Evolutionary conservation across 2,329 filamentous ascomycete genomes (phyloP).

Genomic region (Ceratocystiopsis minuta): DNA sequence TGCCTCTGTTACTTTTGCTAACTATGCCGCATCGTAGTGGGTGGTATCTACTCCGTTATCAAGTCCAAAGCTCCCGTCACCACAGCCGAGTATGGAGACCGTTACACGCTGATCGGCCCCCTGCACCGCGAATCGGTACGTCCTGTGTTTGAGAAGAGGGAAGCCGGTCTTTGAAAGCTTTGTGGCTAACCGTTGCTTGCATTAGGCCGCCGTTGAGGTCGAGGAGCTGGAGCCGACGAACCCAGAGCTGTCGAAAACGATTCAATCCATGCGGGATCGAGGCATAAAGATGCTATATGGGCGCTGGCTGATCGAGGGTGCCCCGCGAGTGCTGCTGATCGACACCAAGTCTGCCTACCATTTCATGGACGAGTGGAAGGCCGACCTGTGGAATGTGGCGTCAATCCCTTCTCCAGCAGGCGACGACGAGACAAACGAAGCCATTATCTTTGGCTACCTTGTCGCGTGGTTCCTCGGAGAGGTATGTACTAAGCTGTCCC

Average conservation of each 20-base stretch:
- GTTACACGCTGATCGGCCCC: conserved; percentile 88
- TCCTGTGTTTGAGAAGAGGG: background rate
- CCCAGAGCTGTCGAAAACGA: conserved; percentile 62
- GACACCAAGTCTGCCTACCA: conserved; percentile 87
- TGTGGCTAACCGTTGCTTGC: background rate
- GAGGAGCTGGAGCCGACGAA: conserved; percentile 77
- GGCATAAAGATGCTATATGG: conserved; percentile 85
- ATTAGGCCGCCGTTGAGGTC: conserved; percentile 86
- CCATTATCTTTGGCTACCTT: conserved; percentile 92
- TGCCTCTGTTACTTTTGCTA: background rate
- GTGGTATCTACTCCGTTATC: conserved; percentile 96
- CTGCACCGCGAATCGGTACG: conserved; percentile 74
- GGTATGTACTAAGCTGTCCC: conserved; percentile 28
- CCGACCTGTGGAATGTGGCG: conserved; percentile 81
- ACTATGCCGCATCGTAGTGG: conserved; percentile 37
- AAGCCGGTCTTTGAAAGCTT: background rate
- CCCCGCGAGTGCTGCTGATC: conserved; percentile 81
- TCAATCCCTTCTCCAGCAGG: conserved; percentile 84
- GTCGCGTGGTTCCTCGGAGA: conserved; percentile 97
- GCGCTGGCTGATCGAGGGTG: conserved; percentile 93
- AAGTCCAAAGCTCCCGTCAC: conserved; percentile 98
- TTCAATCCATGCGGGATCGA: conserved; percentile 81
- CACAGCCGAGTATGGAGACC: conserved; percentile 93
- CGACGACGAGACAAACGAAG: conserved; percentile 92
- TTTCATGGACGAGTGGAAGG: conserved; percentile 91